Percentiles rank a stretch among this genome's conserved stretches.
These are phyloP conservation scores for Beauveria brongniartii DNA, from an alignment of 2,329 filamentous ascomycete species.

Conservation along the genomic window DNA sequence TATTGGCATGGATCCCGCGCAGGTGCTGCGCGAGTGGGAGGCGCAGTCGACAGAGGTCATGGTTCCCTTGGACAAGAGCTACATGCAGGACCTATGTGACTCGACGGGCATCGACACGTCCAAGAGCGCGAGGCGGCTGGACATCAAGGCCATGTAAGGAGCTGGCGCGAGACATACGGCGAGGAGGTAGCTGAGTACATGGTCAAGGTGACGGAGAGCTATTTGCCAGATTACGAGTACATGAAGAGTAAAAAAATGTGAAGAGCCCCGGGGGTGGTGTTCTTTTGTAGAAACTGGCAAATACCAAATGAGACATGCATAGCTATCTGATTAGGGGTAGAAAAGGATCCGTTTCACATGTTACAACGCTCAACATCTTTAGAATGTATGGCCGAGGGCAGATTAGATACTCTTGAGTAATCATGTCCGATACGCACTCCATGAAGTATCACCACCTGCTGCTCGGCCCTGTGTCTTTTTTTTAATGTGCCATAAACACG, in stretches of 20 bases:
- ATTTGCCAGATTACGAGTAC: slow-evolving; percentile 6
- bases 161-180: slow-evolving; percentile 8
- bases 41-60: not conserved
- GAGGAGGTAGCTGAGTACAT: not conserved
- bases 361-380: too few relatives aligned
- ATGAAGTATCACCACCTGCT: too few relatives aligned
- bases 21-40: slow-evolving; percentile 6
- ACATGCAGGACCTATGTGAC: slow-evolving; percentile 4
- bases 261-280: not conserved
- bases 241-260: slow-evolving; percentile 5
- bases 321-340: too few relatives aligned
- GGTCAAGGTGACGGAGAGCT: not conserved
- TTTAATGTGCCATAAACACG: too few relatives aligned
- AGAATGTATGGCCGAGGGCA: too few relatives aligned
- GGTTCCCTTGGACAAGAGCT: not conserved
- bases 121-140: slow-evolving; percentile 1
- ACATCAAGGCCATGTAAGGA: not conserved
- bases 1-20: not conserved
- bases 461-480: too few relatives aligned
- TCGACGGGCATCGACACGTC: slow-evolving; percentile 9
- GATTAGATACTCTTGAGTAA: too few relatives aligned
- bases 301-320: not conserved
- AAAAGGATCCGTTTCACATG: too few relatives aligned
- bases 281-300: not conserved
- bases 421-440: too few relatives aligned